Conservation (phyloP, 2,329 filamentous ascomycete genomes). For the Cordyceps tenuipes region DNA sequence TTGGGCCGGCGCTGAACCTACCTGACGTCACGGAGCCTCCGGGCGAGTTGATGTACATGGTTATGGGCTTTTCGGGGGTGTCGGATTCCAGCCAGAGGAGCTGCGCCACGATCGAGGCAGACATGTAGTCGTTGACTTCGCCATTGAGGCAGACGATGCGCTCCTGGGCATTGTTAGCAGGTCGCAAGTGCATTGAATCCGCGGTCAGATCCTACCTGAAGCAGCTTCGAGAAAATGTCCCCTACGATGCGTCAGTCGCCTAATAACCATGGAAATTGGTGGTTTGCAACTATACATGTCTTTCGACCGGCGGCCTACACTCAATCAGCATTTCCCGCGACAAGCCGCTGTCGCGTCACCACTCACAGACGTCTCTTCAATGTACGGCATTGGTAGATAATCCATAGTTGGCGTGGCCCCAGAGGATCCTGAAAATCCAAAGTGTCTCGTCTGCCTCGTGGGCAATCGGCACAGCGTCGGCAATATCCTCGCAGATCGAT, state of each 20-base stretch:
- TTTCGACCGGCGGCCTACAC: constrained; percentile 64
- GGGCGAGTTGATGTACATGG: constrained; percentile 95
- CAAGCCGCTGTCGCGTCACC: not conserved
- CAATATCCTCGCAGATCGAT: constrained; percentile 23
- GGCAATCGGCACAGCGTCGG: constrained; percentile 28
- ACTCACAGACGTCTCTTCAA: constrained; percentile 37
- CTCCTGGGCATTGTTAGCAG: constrained; percentile 45
- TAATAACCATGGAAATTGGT: not conserved
- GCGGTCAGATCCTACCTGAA: constrained; percentile 47
- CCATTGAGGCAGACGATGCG: constrained; percentile 92
- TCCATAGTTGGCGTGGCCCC: constrained; percentile 22
- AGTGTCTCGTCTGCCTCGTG: constrained; percentile 29
- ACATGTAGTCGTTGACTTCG: constrained; percentile 79
- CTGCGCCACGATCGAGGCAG: constrained; percentile 90
- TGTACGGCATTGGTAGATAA: constrained; percentile 51
- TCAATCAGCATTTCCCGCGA: constrained; percentile 19
- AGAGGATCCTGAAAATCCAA: constrained; percentile 33
- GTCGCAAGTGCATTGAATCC: not conserved
- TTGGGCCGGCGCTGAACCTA: constrained; percentile 18
- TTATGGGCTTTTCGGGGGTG: constrained; percentile 87
- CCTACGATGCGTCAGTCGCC: constrained; percentile 35
- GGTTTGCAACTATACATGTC: constrained; percentile 50
- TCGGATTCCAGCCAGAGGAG: constrained; percentile 97
- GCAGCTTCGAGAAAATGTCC: constrained; percentile 73
- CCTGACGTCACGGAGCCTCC: constrained; percentile 79